Percentiles rank a stretch among this genome's conserved stretches.
phyloP scores from a whole-genome alignment of 371 early-diverging fungal genomes.

The Mortierella sp. region DNA sequence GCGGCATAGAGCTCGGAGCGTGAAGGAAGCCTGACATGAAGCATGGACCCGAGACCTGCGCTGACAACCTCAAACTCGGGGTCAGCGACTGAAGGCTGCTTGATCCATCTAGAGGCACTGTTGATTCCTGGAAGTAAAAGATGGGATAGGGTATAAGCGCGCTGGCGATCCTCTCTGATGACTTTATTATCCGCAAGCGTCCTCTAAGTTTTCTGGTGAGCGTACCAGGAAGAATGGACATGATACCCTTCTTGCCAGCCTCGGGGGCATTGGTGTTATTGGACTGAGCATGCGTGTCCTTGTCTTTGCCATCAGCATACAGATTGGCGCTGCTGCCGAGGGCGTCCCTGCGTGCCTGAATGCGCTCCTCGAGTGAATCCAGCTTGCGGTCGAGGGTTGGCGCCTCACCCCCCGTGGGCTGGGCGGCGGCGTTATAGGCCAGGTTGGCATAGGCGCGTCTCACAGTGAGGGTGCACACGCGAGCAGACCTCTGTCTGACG shows the following conservation, averaged over 20 bases:
- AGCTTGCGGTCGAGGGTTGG: constrained; percentile 53
- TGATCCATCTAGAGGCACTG: constrained; percentile 58
- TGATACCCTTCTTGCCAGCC: constrained; percentile 46
- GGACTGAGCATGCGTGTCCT: neutral
- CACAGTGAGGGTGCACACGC: constrained; percentile 14
- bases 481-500: constrained; percentile 29
- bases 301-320: constrained; percentile 30
- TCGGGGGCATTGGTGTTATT: constrained; percentile 10
- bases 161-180: constrained; percentile 10
- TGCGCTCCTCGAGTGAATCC: constrained; percentile 53
- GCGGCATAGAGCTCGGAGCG: constrained; percentile 71
- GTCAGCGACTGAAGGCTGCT: constrained; percentile 60
- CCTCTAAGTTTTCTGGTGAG: neutral
- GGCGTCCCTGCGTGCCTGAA: constrained; percentile 53
- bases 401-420: constrained; percentile 36
- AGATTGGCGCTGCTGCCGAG: constrained; percentile 10
- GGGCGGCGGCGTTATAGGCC: constrained; percentile 44
- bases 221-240: constrained; percentile 53
- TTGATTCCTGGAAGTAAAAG: constrained; percentile 47
- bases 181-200: constrained; percentile 6
- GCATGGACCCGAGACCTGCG: constrained; percentile 60
- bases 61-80: constrained; percentile 71
- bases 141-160: neutral
- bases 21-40: constrained; percentile 61
- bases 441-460: constrained; percentile 51